Conservation (phyloP, 768 basidiomycete species). For the Piloderma croceum region DNA sequence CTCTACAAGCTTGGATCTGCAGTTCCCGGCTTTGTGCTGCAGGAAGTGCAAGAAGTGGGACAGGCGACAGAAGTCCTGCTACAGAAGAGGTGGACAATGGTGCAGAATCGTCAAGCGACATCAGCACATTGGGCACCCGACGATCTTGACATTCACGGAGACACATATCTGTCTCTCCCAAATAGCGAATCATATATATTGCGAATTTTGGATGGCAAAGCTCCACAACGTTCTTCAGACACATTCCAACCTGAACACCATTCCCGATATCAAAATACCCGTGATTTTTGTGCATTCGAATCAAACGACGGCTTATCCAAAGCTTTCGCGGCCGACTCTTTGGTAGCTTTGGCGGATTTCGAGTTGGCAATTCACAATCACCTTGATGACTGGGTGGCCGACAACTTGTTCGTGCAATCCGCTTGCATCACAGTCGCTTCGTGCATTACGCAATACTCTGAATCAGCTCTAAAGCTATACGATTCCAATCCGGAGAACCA, state of each 20-base stretch:
- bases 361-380: slow-evolving; percentile 26
- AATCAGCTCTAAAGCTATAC: slow-evolving; percentile 23
- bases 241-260: too few relatives aligned
- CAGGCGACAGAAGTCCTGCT: slow-evolving; percentile 18
- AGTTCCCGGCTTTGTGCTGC: slow-evolving; percentile 16
- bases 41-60: slow-evolving; percentile 15
- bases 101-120: slow-evolving; percentile 19
- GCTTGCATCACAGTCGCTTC: slow-evolving; percentile 21
- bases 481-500: slow-evolving; percentile 30
- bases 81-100: slow-evolving; percentile 29
- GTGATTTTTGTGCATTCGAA: too few relatives aligned
- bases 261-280: too few relatives aligned
- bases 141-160: slow-evolving; percentile 21
- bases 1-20: slow-evolving; percentile 32
- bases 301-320: background rate
- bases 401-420: slow-evolving; percentile 9
- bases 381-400: slow-evolving; percentile 29
- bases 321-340: too few relatives aligned
- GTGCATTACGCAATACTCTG: slow-evolving; percentile 22
- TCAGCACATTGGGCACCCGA: slow-evolving; percentile 22
- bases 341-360: slow-evolving; percentile 34
- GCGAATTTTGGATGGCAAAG: slow-evolving; percentile 9
- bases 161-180: slow-evolving; percentile 29
- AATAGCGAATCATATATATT: slow-evolving; percentile 24
- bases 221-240: slow-evolving; percentile 8